These are phyloP conservation scores for Trypethelium eluteriae DNA, from an alignment of 495 filamentous ascomycete genomes.

Conservation along the genomic window DNA sequence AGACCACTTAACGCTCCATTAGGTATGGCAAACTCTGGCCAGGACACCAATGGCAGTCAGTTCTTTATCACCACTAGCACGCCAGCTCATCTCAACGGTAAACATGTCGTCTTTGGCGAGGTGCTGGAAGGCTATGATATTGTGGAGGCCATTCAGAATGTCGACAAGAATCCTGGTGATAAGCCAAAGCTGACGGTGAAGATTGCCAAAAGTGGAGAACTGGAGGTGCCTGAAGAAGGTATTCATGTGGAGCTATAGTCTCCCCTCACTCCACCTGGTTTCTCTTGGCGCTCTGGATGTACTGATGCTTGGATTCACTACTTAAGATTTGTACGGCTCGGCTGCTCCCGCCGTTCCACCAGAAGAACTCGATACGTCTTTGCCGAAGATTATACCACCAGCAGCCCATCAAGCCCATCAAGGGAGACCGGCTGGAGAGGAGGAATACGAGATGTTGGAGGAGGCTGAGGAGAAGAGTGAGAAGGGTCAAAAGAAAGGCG, in stretches of 20 bases:
- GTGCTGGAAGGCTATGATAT: conserved; percentile 63
- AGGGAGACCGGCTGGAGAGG: not conserved
- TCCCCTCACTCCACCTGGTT: conserved; percentile 16
- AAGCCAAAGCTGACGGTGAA: conserved; percentile 68
- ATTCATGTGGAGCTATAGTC: conserved; percentile 90
- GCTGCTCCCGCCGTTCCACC: conserved; percentile 31
- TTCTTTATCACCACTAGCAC: conserved; percentile 78
- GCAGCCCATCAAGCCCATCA: not conserved
- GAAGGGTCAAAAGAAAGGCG: conserved; percentile 15
- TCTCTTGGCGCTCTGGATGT: conserved; percentile 22
- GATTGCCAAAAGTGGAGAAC: conserved; percentile 91
- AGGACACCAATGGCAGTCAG: conserved; percentile 97
- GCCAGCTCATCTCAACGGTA: conserved; percentile 68
- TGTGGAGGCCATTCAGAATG: conserved; percentile 79
- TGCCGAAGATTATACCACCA: conserved; percentile 18
- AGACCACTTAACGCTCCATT: conserved; percentile 2
- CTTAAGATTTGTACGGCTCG: conserved; percentile 33
- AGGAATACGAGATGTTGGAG: conserved; percentile 1
- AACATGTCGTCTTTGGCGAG: conserved; percentile 77
- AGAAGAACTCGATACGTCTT: conserved; percentile 33
- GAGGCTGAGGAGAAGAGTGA: not conserved
- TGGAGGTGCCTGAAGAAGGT: conserved; percentile 88
- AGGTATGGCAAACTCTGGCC: conserved; percentile 95
- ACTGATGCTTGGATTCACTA: conserved; percentile 27
- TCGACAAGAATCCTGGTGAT: conserved; percentile 61